Base-by-base conservation (phyloP, 2,329 filamentous ascomycete genomes). In the Periconia macrospinosa region DNA sequence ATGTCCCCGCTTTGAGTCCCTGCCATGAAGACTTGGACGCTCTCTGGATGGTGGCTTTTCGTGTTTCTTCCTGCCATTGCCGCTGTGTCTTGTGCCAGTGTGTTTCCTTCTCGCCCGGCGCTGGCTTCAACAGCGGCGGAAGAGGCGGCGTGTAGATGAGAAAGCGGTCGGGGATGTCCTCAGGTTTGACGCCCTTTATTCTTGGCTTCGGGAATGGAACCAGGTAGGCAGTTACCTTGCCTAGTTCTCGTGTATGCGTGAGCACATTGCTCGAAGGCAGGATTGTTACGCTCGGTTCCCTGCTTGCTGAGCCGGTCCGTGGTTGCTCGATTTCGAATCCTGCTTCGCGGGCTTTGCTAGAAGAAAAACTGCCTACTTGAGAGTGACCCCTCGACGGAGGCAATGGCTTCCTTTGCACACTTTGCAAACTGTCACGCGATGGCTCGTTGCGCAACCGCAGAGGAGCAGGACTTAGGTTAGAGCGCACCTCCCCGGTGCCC, bases 61-160 rank as follows among this genome's bases (percentile, higher is more conserved):
- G 72, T 11, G 79, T 74, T 59, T 79, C 76, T 50, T 76, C 71
- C 59, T 78, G 73, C 77, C 76, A 79, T 63, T 75, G 76, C 7
- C 77, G 67, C 59, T 77, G 75, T 18, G 76, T 65, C 55, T 77
- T 78, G 59, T 77, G 76, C 41, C 74, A 54, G 27, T 72, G 72
- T 44, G 57, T 68, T 58, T 79, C 77, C 53, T 77, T 78, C 43
- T 75, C 71, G 41, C 76, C 76, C 33, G 74, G 68, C 15, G 62
- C 65, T 0, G 77, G 76, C 49, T 71, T 73, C 13, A 63, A 61
- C 1, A 79, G 62, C 10, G 76, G 77, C 9, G 76, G 76, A 6
- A 74, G 67, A 6, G 76, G 76, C 3, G 77, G 77, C 0, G 77
- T 78, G 59, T 78, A 79, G 54, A 79, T 71, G 19, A 79, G 61